These are phyloP conservation scores for Syncephalastrum contaminatum DNA, from an alignment of 371 early-diverging fungal species.

Conservation along the genomic window DNA sequence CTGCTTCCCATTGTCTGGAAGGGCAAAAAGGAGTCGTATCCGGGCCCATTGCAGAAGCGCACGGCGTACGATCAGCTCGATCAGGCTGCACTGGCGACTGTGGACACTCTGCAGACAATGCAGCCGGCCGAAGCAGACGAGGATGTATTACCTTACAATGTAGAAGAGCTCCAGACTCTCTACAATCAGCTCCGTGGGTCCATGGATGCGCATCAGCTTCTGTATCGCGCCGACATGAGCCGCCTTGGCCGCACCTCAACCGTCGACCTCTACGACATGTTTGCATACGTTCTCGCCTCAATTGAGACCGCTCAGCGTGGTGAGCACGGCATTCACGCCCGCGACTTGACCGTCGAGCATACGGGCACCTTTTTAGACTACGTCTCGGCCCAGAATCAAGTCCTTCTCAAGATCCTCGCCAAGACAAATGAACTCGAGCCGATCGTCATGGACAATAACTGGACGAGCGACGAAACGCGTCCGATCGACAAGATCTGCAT, in stretches of 20 bases:
- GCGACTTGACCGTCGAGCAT: slow-evolving; percentile 40
- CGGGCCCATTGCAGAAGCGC: slow-evolving; percentile 46
- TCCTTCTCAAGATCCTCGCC: slow-evolving; percentile 61
- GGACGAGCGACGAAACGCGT: slow-evolving; percentile 24
- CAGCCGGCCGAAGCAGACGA: slow-evolving; percentile 14
- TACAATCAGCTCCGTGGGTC: slow-evolving; percentile 28
- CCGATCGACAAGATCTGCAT: slow-evolving; percentile 18
- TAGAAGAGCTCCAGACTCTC: slow-evolving; percentile 22
- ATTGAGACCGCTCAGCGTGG: slow-evolving; percentile 72
- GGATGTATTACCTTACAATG: slow-evolving; percentile 18
- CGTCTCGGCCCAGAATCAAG: slow-evolving; percentile 55
- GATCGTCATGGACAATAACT: slow-evolving; percentile 26
- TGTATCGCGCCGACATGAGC: slow-evolving; percentile 1
- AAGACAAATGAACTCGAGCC: slow-evolving; percentile 46
- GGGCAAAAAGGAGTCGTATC: slow-evolving; percentile 58
- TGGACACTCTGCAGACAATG: slow-evolving; percentile 8
- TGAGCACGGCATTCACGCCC: slow-evolving; percentile 21
- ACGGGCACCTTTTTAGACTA: slow-evolving; percentile 62
- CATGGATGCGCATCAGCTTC: slow-evolving; percentile 8
- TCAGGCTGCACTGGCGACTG: slow-evolving; percentile 12
- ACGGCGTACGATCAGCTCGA: slow-evolving; percentile 22
- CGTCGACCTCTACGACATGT: slow-evolving; percentile 32
- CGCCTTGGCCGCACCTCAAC: slow-evolving; percentile 6
- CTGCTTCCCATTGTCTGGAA: slow-evolving; percentile 73
- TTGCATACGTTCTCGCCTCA: slow-evolving; percentile 64